phyloP scores from a whole-genome alignment of 164 flowering plant species.

The Macadamia tetraphylla region DNA sequence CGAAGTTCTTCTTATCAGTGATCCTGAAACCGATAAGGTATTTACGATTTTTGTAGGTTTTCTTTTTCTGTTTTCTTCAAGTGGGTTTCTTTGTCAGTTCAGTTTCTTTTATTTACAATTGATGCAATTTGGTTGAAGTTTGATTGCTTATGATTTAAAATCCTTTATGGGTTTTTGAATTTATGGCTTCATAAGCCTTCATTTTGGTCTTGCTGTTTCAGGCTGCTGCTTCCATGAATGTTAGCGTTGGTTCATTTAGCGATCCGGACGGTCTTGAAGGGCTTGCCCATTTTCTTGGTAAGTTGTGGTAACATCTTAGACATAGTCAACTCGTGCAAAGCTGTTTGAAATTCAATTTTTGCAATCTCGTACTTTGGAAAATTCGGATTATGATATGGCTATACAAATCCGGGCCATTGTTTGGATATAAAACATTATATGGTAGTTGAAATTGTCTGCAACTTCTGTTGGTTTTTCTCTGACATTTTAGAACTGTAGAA shows the following conservation, averaged over 20 bases:
- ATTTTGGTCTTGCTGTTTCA: constrained; percentile 18
- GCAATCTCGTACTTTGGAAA: too few species aligned
- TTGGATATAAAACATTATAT: too few species aligned
- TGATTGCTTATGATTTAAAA: not conserved
- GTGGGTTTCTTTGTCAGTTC: not conserved
- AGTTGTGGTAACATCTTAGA: not conserved
- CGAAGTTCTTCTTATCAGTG: constrained; percentile 82
- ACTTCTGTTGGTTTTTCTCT: too few species aligned
- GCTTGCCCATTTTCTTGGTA: constrained; percentile 97
- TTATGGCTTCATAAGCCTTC: not conserved
- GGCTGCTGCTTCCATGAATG: constrained; percentile 94
- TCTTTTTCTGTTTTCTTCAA: not conserved
- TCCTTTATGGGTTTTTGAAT: not conserved
- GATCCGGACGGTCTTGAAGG: constrained; percentile 93
- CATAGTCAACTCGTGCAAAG: too few species aligned
- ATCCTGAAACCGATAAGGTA: constrained; percentile 95
- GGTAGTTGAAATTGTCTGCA: too few species aligned
- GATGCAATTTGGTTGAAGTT: not conserved
- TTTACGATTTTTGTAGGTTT: not conserved
- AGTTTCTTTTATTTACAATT: not conserved
- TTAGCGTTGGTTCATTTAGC: constrained; percentile 71
- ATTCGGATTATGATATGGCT: too few species aligned
- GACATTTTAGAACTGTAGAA: too few species aligned
- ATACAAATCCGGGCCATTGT: too few species aligned
- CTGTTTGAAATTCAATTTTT: too few species aligned